phyloP scores from a whole-genome alignment of 805 yeast genomes.

The Dipodascopsis tothii region DNA sequence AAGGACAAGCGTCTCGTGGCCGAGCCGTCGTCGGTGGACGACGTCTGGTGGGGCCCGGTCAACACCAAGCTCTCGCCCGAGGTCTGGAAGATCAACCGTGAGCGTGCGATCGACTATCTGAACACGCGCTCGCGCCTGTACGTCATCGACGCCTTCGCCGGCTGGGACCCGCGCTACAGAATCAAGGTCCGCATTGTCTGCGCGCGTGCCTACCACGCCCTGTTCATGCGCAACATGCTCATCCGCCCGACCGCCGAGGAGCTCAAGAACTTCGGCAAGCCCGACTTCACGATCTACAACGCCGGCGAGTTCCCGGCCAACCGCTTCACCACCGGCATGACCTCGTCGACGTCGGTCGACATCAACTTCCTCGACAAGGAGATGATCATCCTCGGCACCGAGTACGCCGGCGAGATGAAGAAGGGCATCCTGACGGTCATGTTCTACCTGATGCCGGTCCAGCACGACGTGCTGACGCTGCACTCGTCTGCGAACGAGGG shows the following conservation, averaged over 20 bases:
- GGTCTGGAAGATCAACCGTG: conserved; percentile 91
- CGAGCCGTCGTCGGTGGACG: conserved; percentile 72
- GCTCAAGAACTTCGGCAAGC: conserved; percentile 83
- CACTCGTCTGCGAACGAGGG: conserved; percentile 94
- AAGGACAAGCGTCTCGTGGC: conserved; percentile 96
- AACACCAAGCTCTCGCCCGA: conserved; percentile 88
- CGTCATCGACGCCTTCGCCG: conserved; percentile 94
- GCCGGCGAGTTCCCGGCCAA: conserved; percentile 99
- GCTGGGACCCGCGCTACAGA: conserved; percentile 98
- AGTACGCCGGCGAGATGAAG: conserved; percentile 99
- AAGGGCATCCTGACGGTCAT: conserved; percentile 98
- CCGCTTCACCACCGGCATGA: conserved; percentile 93
- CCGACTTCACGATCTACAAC: conserved; percentile 95
- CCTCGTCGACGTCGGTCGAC: conserved; percentile 90
- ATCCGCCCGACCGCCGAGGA: conserved; percentile 90
- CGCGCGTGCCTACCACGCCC: conserved; percentile 97
- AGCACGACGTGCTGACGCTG: conserved; percentile 80
- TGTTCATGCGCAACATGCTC: conserved; percentile 96
- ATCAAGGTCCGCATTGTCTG: conserved; percentile 91
- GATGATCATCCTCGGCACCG: conserved; percentile 97
- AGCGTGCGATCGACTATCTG: conserved; percentile 92
- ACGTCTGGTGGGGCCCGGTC: conserved; percentile 99
- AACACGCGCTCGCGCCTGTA: conserved; percentile 91
- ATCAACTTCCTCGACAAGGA: conserved; percentile 96
- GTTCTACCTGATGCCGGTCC: conserved; percentile 97